Evolutionary conservation across 2,329 filamentous ascomycete genomes (phyloP).

Genomic region (Neofusicoccum parvum): DNA sequence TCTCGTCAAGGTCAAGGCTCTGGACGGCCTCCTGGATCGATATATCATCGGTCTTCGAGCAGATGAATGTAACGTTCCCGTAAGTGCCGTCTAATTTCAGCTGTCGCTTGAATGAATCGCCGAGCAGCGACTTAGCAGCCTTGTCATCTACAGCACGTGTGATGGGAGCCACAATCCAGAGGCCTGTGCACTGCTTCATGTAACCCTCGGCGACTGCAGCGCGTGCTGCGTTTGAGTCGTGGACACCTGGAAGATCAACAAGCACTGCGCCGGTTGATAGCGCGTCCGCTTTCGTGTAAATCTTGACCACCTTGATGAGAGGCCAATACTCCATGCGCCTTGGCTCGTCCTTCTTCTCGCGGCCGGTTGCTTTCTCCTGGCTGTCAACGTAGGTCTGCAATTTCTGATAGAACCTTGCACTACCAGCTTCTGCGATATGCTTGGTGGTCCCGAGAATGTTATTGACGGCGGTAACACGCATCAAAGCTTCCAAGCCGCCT

Average conservation of each 20-base stretch:
- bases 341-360: constrained; percentile 30
- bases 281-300: constrained; percentile 54
- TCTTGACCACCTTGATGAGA: constrained; percentile 56
- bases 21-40: constrained; percentile 49
- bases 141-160: constrained; percentile 63
- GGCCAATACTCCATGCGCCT: constrained; percentile 50
- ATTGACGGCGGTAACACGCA: constrained; percentile 38
- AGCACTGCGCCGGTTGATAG: constrained; percentile 58
- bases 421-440: constrained; percentile 40
- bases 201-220: constrained; percentile 61
- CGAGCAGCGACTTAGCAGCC: constrained; percentile 58
- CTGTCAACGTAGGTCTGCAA: constrained; percentile 59
- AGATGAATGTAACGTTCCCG: constrained; percentile 61
- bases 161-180: constrained; percentile 67
- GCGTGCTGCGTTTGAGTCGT: constrained; percentile 63
- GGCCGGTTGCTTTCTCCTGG: constrained; percentile 50
- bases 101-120: constrained; percentile 60
- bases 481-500: constrained; percentile 42
- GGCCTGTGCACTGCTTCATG: constrained; percentile 60
- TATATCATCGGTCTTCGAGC: constrained; percentile 66
- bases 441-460: constrained; percentile 51
- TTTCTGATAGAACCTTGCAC: constrained; percentile 47
- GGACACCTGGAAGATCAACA: constrained; percentile 62
- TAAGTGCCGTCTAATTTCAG: constrained; percentile 61
- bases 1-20: constrained; percentile 39